Base-by-base conservation (phyloP, 768 basidiomycete genomes). In the Phlebiopsis gigantea region DNA sequence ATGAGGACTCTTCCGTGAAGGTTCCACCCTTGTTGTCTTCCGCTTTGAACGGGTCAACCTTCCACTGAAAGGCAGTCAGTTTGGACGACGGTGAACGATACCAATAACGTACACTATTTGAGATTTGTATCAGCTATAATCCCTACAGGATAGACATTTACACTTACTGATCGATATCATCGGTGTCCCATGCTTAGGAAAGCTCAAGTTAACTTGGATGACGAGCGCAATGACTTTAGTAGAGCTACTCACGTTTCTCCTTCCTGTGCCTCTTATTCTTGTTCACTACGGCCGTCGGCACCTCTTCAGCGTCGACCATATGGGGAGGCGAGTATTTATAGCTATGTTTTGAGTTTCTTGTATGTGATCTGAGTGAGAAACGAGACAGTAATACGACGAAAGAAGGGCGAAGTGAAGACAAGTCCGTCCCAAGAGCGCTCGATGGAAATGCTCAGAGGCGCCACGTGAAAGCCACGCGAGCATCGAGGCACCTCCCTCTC, bases 151-250 rank as follows among this genome's bases (percentile, higher is more conserved):
- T 15, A 22, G 10, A 14, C 15, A 21, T 12, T 15, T 25, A 26
- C 44, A 70, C 93, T 85, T 69, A 96, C 93, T 97, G 95, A 79
- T 98, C 91, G 72, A 98, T 93, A 65, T 97, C 96, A 70, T 98
- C 95, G 44, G 95, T 98, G 68, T 98, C 96, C 96, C 96, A 98
- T 67, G 95, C 96, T 98, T 59, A 46, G 28, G 1, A 31, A 44
- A 24, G n/a, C 55, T 34, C 41, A 45, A 62, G 55, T 63, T 52
- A 65, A 52, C 58, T 29, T 55, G 6, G 14, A 25, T 42, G 4
- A 5, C n/a, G n/a, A n/a, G n/a, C n/a, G 29, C 30, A 25, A 2
- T 17, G 46, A 19, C 34, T 25, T 31, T 6, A n/a, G 14, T 46
- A 12, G 24, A 28, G 19, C 12, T 10, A 73, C 92, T 68, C 66